Percentiles rank a stretch among this genome's conserved stretches.
Conservation (phyloP, 1,284 basidiomycete genomes). For the Sporisorium sorghi region DNA sequence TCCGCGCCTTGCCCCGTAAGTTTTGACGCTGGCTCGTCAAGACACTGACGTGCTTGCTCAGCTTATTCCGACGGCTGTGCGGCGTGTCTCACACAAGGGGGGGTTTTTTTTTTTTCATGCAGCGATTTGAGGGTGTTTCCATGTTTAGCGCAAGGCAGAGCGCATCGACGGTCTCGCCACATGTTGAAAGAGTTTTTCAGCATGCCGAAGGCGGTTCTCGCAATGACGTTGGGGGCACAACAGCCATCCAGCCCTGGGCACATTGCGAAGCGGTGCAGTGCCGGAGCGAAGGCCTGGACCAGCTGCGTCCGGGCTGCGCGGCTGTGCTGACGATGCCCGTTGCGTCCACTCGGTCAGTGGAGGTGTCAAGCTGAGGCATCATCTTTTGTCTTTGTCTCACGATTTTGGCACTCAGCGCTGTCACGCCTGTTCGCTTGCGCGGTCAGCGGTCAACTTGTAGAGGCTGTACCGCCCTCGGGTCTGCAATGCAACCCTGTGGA, state of each 20-base stretch:
- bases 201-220: conserved; percentile 5
- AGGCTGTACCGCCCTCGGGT: conserved; percentile 6
- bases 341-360: background rate
- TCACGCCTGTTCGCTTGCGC: conserved; percentile 1
- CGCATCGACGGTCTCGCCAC: too few relatives aligned
- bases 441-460: background rate
- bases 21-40: background rate
- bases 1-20: background rate
- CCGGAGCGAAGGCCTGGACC: too few relatives aligned
- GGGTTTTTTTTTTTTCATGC: too few relatives aligned
- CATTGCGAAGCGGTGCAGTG: too few relatives aligned
- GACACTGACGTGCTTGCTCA: background rate
- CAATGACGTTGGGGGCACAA: conserved; percentile 4
- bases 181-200: background rate
- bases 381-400: too few relatives aligned
- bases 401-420: background rate
- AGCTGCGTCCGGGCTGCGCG: too few relatives aligned
- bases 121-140: too few relatives aligned
- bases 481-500: background rate
- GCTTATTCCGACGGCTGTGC: background rate
- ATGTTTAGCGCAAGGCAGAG: background rate
- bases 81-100: background rate
- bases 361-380: background rate
- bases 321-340: conserved; percentile 2
- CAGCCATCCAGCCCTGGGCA: too few relatives aligned